Percentiles rank a stretch among this genome's conserved stretches.
These are phyloP conservation scores for Colletotrichum echinochloae DNA, from an alignment of 2,329 filamentous ascomycete species.

Conservation along the genomic window DNA sequence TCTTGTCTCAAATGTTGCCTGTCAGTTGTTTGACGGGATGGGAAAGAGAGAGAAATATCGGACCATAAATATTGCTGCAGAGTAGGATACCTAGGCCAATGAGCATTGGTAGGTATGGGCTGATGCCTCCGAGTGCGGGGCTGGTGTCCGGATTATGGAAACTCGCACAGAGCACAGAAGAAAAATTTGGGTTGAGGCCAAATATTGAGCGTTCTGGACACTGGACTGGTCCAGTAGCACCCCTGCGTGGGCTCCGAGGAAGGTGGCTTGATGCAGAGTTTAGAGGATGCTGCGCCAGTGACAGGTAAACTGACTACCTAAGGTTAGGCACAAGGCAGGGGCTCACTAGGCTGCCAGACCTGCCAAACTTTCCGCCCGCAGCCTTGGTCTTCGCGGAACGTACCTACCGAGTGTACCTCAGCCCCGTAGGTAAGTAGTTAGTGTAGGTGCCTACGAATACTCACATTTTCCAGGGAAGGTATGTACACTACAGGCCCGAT, in stretches of 20 bases:
- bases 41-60: neutral
- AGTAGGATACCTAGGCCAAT: neutral
- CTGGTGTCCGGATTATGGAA: neutral
- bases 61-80: neutral
- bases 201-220: slow-evolving; percentile 6
- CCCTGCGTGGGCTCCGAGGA: neutral
- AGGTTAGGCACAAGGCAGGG: slow-evolving; percentile 1
- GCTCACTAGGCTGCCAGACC: slow-evolving; percentile 3
- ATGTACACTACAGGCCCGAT: no score
- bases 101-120: neutral
- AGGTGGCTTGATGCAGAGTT: neutral
- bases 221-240: slow-evolving; percentile 17
- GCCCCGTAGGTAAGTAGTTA: neutral
- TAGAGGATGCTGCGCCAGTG: neutral
- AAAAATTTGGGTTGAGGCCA: neutral
- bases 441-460: neutral
- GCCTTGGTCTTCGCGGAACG: neutral
- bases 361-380: slow-evolving; percentile 1
- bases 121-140: neutral
- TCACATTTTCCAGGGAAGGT: no score
- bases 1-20: neutral
- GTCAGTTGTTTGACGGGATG: neutral
- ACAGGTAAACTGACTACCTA: slow-evolving; percentile 1
- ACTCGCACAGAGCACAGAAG: neutral
- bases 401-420: no score